phyloP scores from a whole-genome alignment of 1,284 basidiomycete species.

The Malassezia restricta region DNA sequence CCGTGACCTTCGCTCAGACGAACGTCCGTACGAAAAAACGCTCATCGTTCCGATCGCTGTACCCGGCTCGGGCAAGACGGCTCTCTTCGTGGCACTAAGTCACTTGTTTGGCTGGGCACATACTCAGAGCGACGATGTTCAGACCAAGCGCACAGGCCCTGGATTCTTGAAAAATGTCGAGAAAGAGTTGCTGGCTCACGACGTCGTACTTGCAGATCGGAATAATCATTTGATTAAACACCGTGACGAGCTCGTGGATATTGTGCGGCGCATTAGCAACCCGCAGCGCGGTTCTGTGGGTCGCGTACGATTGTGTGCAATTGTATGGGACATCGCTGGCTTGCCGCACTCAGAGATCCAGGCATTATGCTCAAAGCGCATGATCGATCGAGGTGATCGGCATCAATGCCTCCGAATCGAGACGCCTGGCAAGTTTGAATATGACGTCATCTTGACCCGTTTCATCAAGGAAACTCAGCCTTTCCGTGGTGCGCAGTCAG shows the following conservation, averaged over 20 bases:
- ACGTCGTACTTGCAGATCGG: conserved; percentile 37
- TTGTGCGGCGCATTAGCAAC: conserved; percentile 12
- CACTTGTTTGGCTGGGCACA: conserved; percentile 69
- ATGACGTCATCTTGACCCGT: conserved; percentile 69
- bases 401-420: conserved; percentile 37
- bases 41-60: conserved; percentile 78
- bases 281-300: conserved; percentile 11
- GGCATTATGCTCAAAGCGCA: conserved; percentile 24
- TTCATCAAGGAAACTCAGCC: conserved; percentile 58
- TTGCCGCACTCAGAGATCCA: conserved; percentile 28
- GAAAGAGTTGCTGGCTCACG: conserved; percentile 19
- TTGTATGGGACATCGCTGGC: conserved; percentile 27
- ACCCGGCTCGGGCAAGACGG: conserved; percentile 91
- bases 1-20: conserved; percentile 14
- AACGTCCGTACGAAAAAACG: conserved; percentile 57
- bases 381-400: conserved; percentile 31
- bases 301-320: conserved; percentile 28
- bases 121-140: conserved; percentile 74
- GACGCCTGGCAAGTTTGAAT: conserved; percentile 7
- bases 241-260: conserved; percentile 33
- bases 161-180: conserved; percentile 66
- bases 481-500: conserved; percentile 49
- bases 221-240: conserved; percentile 44
- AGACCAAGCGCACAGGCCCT: conserved; percentile 63
- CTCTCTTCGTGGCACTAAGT: conserved; percentile 64